Evolutionary conservation across 805 yeast genomes (phyloP).

Genomic region (Groenewaldozyma salmanticensis): DNA sequence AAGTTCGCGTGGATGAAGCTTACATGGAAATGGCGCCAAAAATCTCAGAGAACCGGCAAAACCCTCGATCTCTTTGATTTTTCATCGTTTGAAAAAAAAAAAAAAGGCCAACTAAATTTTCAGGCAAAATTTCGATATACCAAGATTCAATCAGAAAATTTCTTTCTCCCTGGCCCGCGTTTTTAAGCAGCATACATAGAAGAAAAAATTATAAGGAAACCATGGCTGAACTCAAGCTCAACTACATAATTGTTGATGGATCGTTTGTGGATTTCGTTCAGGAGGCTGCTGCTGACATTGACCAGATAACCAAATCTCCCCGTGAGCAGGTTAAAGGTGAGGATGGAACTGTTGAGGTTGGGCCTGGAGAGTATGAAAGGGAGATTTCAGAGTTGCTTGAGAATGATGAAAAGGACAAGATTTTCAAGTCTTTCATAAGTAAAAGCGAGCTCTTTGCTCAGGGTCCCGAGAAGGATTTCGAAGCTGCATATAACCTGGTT

Average conservation of each 20-base stretch:
- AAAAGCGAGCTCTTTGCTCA: slow-evolving; percentile 19
- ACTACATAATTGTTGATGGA: slow-evolving; percentile 31
- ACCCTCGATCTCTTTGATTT: too few relatives aligned
- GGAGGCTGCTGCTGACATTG: slow-evolving; percentile 30
- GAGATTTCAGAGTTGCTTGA: slow-evolving; percentile 18
- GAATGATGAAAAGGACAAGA: slow-evolving; percentile 20
- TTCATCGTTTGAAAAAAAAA: too few relatives aligned
- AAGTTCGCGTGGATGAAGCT: too few relatives aligned
- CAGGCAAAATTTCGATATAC: too few relatives aligned
- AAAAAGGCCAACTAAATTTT: too few relatives aligned
- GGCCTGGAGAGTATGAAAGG: slow-evolving; percentile 13
- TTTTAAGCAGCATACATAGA: too few relatives aligned
- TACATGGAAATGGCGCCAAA: too few relatives aligned
- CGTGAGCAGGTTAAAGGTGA: slow-evolving; percentile 10
- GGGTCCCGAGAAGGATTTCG: slow-evolving; percentile 30
- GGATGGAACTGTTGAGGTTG: slow-evolving; percentile 12
- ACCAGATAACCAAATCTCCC: slow-evolving; percentile 22
- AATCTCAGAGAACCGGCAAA: too few relatives aligned
- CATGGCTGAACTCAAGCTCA: slow-evolving; percentile 14
- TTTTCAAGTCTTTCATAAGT: slow-evolving; percentile 25
- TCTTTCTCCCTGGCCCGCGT: too few relatives aligned
- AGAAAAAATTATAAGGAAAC: too few relatives aligned
- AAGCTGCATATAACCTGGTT: slow-evolving; percentile 30
- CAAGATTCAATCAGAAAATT: too few relatives aligned
- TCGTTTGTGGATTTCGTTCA: slow-evolving; percentile 27